Conservation (phyloP, 2,329 filamentous ascomycete species). For the Penicillium sclerotigenum region DNA sequence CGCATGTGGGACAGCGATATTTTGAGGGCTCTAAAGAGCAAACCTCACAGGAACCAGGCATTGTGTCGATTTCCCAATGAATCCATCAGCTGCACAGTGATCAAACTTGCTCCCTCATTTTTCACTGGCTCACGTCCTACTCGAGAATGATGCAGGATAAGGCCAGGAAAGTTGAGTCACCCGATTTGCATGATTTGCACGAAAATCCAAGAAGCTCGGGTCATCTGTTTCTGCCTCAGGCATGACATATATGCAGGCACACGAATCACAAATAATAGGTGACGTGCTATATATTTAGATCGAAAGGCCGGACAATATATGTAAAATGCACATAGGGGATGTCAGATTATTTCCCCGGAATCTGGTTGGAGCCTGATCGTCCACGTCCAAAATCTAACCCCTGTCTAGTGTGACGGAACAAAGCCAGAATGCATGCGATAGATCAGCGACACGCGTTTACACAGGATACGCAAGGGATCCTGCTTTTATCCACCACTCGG, state of each 20-base stretch:
- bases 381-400: conserved; percentile 4
- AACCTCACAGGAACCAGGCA: conserved; percentile 37
- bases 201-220: conserved; percentile 10
- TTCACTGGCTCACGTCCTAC: conserved; percentile 4
- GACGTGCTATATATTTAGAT: not conserved
- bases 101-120: conserved; percentile 18
- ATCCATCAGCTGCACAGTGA: conserved; percentile 10
- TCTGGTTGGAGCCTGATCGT: conserved; percentile 2
- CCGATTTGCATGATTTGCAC: conserved; percentile 3
- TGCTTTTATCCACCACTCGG: conserved; percentile 6
- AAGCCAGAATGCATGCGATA: conserved; percentile 21
- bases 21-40: conserved; percentile 38
- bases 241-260: not conserved
- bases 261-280: not conserved
- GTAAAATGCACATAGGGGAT: conserved; percentile 19
- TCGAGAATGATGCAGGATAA: not conserved
- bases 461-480: conserved; percentile 17
- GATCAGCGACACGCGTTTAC: conserved; percentile 24
- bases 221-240: conserved; percentile 6
- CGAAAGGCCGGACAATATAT: conserved; percentile 21
- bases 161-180: not conserved
- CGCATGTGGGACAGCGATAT: conserved; percentile 41
- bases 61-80: conserved; percentile 19
- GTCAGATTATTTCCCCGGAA: not conserved
- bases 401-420: conserved; percentile 23